Base-by-base conservation (phyloP, 164 flowering plant genomes). In the Berberis vulgaris region DNA sequence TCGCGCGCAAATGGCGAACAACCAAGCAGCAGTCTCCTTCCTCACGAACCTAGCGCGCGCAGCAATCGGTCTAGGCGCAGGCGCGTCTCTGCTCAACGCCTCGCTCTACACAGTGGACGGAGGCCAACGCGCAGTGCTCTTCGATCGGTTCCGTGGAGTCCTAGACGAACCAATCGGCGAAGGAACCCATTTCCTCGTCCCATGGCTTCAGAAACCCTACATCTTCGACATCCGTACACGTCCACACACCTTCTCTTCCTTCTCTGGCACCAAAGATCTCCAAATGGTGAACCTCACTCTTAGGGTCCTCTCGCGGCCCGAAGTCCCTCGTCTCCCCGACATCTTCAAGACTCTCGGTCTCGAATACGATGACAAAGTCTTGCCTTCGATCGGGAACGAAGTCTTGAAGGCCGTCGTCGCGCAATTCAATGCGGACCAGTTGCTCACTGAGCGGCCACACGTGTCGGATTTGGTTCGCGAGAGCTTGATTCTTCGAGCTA, bases 271-370 rank as follows among this genome's bases (percentile, higher is more conserved):
- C 41, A 91, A 91, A 67, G 96, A 91, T 62, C 84, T 88, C 56
- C 96, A 91, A 76, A 91, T 88, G 97, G 97, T 91, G 9, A 86
- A 86, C 55, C 88, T 91, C 49, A 83, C 89, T 41, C 93, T 88
- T 45, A 79, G 93, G 1, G 80, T 91, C 8, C 87, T 91, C 64
- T 82, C 97, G 1, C 86, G 93, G 1, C 97, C 97, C 2, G 84
- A 86, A 46, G 82, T 75, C 41, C 9, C 8, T n/a, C 71, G 69
- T 4, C 81, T 91, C 1, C 89, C 97, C 3, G 41, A 38, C 8
- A 91, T 91, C 50, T 86, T 86, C 78, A 73, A 84, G 64, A 81
- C 79, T 68, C 82, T 91, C 40, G 97, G 97, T 4, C 74, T 80
- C 3, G 91, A 91, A 65, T 91, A 91, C 61, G 97, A 91, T 62